Base-by-base conservation (phyloP, 1,284 basidiomycete species). In the Sporisorium iseilematis-ciliati region DNA sequence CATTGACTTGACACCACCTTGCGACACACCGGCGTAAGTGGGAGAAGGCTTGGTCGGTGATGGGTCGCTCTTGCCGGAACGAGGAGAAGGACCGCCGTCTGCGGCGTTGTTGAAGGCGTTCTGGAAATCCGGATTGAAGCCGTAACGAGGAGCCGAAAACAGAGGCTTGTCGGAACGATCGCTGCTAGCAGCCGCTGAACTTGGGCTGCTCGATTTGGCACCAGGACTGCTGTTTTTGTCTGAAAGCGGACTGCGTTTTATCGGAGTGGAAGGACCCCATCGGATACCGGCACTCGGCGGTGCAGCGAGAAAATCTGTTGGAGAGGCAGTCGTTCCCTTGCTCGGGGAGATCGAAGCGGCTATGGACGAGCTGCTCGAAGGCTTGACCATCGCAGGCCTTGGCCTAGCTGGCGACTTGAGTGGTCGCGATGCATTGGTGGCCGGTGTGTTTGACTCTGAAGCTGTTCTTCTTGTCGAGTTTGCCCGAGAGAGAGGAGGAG, bases 11-110 rank as follows among this genome's bases (percentile, higher is more conserved):
- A 69, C 60, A 7, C 59, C 56, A 8, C 66, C 60, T 7, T 43
- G 46, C 14, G 52, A 46, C 7, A 43, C 50, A 25, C 65, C 65
- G 11, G 26, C 12, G 33, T 64, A 64, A 1, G 61, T 62, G 4
- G 66, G 66, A 5, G 66, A 58, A 51, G 66, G 66, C 52, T 69
- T 64, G 7, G 57, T 57, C 3, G 66, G 66, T 7, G 57, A 64
- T 7, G 29, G 31, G 2, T 31, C 50, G 21, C 29, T 26, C 6
- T 55, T 29, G 20, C 7, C 31, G 8, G 54, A 52, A 1, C 40
- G 38, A 11, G 61, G 53, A 10, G 61, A 57, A 16, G 56, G 31
- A 33, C 31, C 31, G 2, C 31, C 31, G n/a, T 33, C 12, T 6
- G n/a, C 23, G 4, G 18, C 20, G 4, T 18, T 43, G 14, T 31